Percentiles rank a stretch among this genome's conserved stretches.
These are phyloP conservation scores for Colletotrichum trifolii DNA, from an alignment of 2,329 filamentous ascomycete species.

Conservation along the genomic window DNA sequence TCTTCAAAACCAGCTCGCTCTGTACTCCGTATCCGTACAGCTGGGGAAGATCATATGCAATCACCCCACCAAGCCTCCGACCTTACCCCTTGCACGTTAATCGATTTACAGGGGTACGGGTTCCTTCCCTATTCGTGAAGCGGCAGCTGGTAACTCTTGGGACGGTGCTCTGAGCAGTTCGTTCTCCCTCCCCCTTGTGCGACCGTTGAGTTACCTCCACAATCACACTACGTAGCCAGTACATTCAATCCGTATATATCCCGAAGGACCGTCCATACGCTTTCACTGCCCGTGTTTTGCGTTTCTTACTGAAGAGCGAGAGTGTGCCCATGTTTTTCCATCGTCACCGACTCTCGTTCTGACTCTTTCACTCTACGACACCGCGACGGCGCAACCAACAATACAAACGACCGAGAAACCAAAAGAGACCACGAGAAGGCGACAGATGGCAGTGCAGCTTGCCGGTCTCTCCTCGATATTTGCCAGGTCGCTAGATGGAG, in stretches of 20 bases:
- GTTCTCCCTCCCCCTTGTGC: conserved; percentile 29
- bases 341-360: neutral
- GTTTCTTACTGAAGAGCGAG: neutral
- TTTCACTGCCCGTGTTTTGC: conserved; percentile 18
- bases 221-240: conserved; percentile 32
- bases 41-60: conserved; percentile 33
- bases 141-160: conserved; percentile 24
- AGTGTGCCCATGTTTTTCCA: conserved; percentile 11
- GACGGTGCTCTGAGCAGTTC: conserved; percentile 28
- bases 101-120: conserved; percentile 31
- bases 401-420: conserved; percentile 2
- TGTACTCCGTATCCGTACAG: conserved; percentile 22
- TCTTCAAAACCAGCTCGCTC: neutral
- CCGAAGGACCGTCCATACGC: conserved; percentile 19
- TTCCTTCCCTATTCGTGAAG: conserved; percentile 30
- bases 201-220: conserved; percentile 13
- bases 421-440: conserved; percentile 1
- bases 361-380: conserved; percentile 15
- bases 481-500: conserved; percentile 71
- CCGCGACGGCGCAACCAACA: conserved; percentile 21
- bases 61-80: conserved; percentile 34
- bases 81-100: conserved; percentile 33
- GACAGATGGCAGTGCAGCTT: conserved; percentile 38
- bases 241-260: conserved; percentile 32
- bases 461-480: conserved; percentile 30